These are phyloP conservation scores for Guillardia theta DNA, from an alignment of 78 protist genomes.

Conservation along the genomic window DNA sequence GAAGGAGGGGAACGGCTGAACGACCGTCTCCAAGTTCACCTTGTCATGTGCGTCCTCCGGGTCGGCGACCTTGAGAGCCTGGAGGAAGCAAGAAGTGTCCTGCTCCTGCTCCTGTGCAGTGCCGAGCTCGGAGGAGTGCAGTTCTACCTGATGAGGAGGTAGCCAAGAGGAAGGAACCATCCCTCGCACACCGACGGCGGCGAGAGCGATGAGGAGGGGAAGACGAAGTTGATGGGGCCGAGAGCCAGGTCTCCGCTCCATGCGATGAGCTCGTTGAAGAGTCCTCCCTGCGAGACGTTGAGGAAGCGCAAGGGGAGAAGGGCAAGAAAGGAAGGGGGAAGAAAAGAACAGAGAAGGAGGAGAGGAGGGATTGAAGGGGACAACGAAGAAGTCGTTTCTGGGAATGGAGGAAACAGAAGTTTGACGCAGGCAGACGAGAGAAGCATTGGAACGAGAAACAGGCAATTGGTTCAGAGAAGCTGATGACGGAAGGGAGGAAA, in stretches of 20 bases:
- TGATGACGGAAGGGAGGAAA: too few relatives aligned
- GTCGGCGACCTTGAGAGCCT: neutral
- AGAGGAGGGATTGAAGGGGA: too few relatives aligned
- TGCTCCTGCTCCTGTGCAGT: neutral
- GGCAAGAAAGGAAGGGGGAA: too few relatives aligned
- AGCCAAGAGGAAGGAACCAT: neutral
- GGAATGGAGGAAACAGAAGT: too few relatives aligned
- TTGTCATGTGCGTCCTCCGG: neutral
- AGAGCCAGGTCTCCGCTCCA: conserved; percentile 13
- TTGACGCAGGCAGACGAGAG: too few relatives aligned
- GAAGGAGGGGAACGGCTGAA: neutral
- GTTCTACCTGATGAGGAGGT: neutral
- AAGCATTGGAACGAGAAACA: too few relatives aligned
- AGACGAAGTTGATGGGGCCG: conserved; percentile 34
- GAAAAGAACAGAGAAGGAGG: too few relatives aligned
- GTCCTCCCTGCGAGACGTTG: too few relatives aligned
- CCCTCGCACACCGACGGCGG: neutral
- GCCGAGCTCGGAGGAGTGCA: neutral
- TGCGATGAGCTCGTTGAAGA: conserved; percentile 15
- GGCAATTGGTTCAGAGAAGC: too few relatives aligned
- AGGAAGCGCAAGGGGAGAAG: too few relatives aligned
- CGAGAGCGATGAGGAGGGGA: neutral
- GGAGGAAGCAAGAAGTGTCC: neutral
- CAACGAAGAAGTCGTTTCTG: too few relatives aligned
- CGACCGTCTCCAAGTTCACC: neutral